A percentile compares a stretch with the other conserved stretches of the same genome.
Evolutionary conservation across 2,329 filamentous ascomycete genomes (phyloP).

Genomic region (Diaporthe sp.): DNA sequence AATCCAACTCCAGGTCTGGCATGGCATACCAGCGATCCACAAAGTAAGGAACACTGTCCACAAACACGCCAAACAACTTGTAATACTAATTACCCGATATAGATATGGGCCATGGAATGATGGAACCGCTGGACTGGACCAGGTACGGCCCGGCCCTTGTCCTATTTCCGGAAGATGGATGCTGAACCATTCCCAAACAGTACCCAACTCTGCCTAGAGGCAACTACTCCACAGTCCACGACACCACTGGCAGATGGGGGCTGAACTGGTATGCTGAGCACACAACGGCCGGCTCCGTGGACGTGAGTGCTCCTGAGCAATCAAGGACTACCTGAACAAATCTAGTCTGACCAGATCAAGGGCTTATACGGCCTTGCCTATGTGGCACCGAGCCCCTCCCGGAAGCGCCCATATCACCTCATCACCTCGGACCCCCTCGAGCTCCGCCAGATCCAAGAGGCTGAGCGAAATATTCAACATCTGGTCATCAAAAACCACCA

Average conservation of each 20-base stretch:
- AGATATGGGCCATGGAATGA: conserved; percentile 36
- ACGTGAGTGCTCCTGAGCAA: conserved; percentile 8
- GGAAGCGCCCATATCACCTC: conserved; percentile 34
- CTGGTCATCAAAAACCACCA: conserved; percentile 36
- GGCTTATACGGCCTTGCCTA: conserved; percentile 36
- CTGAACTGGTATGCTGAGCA: conserved; percentile 37
- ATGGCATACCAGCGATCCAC: neutral
- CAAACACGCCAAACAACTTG: neutral
- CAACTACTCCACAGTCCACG: conserved; percentile 34
- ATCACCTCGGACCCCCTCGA: conserved; percentile 31
- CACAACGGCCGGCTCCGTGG: conserved; percentile 33
- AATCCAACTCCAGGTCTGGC: conserved; percentile 18
- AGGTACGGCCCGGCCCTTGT: conserved; percentile 24
- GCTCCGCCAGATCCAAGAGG: conserved; percentile 34
- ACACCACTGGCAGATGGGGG: conserved; percentile 35
- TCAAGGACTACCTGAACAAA: neutral
- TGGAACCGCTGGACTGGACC: conserved; percentile 34
- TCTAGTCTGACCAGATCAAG: neutral
- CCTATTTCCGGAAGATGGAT: neutral
- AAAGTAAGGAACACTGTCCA: neutral
- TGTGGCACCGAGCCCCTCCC: conserved; percentile 34
- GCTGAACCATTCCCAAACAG: conserved; percentile 11
- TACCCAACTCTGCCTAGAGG: conserved; percentile 34
- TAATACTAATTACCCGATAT: neutral
- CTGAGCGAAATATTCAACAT: conserved; percentile 34